phyloP scores from a whole-genome alignment of 2,329 filamentous ascomycete genomes.

The Ceratocystis harringtonii region DNA sequence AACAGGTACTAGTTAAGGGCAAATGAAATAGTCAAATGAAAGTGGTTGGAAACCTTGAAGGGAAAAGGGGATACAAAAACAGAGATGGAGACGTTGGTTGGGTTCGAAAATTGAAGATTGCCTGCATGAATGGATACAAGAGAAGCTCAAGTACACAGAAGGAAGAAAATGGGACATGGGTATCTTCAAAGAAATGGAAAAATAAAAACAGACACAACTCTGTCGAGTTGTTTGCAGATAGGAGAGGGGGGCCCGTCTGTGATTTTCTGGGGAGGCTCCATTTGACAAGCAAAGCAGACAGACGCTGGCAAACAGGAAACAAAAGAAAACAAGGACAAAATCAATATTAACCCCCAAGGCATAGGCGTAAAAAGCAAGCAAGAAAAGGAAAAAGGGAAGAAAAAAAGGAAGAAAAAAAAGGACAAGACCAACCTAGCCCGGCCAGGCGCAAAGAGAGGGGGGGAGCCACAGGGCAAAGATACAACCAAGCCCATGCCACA shows the following conservation, averaged over 20 bases:
- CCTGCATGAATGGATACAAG: not conserved
- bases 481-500: not conserved
- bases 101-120: not conserved
- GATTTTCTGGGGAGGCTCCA: not conserved
- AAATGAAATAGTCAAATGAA: slow-evolving; percentile 3
- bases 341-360: slow-evolving; percentile 10
- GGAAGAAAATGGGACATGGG: not conserved
- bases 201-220: not conserved
- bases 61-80: not conserved
- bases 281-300: slow-evolving; percentile 1
- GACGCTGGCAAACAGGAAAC: not conserved
- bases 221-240: not conserved
- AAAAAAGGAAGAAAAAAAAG: slow-evolving; percentile 2
- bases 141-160: not conserved
- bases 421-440: slow-evolving; percentile 5
- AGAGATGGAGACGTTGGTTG: not conserved
- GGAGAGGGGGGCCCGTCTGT: not conserved
- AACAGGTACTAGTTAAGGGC: not conserved
- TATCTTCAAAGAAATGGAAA: slow-evolving; percentile 6
- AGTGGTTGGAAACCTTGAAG: not conserved
- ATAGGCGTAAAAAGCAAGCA: not conserved
- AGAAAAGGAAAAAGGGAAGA: not conserved
- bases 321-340: not conserved
- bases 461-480: no score
- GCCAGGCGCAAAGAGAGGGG: no score